These are phyloP conservation scores for Exophiala spinifera DNA, from an alignment of 2,329 filamentous ascomycete genomes.

Conservation along the genomic window DNA sequence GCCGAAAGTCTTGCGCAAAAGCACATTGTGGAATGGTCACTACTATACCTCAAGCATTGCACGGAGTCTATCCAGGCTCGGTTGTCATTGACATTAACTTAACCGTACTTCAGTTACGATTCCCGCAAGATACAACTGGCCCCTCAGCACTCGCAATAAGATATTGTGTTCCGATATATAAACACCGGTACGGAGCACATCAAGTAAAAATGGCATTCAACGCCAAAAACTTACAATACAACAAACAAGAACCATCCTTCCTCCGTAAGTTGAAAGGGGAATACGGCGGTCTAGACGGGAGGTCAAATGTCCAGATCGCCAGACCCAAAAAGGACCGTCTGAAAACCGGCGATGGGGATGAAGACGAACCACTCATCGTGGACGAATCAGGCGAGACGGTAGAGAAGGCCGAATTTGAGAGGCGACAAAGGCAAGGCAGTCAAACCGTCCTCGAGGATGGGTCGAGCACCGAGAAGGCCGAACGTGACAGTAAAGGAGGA, in stretches of 20 bases:
- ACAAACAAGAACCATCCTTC: slow-evolving; percentile 29
- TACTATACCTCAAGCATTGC: too few relatives aligned
- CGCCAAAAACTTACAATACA: slow-evolving; percentile 26
- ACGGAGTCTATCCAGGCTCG: too few relatives aligned
- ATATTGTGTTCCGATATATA: neutral
- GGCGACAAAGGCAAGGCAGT: slow-evolving; percentile 14
- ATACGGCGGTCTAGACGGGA: slow-evolving; percentile 22
- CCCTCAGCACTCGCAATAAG: neutral
- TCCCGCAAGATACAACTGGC: too few relatives aligned
- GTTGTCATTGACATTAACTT: too few relatives aligned
- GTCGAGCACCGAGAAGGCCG: neutral
- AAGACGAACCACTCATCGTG: slow-evolving; percentile 29
- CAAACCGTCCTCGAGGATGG: neutral
- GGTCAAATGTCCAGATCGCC: slow-evolving; percentile 27
- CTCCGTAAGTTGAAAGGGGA: slow-evolving; percentile 27
- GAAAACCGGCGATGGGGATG: slow-evolving; percentile 29
- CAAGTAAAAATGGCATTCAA: slow-evolving; percentile 20
- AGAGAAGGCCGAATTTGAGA: slow-evolving; percentile 26
- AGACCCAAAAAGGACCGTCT: slow-evolving; percentile 27
- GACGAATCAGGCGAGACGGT: slow-evolving; percentile 28
- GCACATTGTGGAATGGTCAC: too few relatives aligned
- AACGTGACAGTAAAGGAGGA: neutral
- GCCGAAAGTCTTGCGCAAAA: neutral
- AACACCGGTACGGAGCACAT: too few relatives aligned
- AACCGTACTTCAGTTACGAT: too few relatives aligned